A percentile compares a stretch with the other conserved stretches of the same genome.
phyloP scores from a whole-genome alignment of 306 rosid species.

The Cucumis sativus region DNA sequence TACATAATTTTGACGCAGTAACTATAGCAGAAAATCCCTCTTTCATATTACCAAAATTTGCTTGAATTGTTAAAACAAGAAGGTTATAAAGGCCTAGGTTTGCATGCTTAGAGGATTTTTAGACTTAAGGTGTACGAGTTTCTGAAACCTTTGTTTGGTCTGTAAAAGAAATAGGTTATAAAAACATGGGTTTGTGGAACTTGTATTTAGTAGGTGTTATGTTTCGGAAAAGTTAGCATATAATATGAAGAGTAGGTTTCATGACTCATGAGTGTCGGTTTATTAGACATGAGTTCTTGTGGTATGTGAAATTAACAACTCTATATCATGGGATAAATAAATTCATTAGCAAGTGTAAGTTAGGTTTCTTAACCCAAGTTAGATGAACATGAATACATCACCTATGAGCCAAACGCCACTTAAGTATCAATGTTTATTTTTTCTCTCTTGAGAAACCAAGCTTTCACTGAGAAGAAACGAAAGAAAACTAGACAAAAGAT shows the following conservation, averaged over 20 bases:
- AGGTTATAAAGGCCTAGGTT: background rate
- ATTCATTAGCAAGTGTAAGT: background rate
- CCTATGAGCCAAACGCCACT: background rate
- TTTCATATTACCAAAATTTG: background rate
- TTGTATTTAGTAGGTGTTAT: background rate
- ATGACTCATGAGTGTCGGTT: background rate
- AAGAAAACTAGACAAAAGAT: background rate
- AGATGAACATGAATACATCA: background rate
- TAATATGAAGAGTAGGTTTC: background rate
- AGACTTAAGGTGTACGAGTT: background rate
- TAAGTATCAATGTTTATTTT: too few species aligned
- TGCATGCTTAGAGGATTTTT: background rate
- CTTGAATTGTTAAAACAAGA: background rate
- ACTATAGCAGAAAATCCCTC: background rate
- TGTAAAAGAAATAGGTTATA: background rate
- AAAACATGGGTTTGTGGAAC: background rate
- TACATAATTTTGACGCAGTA: background rate
- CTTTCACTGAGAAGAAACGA: too few species aligned
- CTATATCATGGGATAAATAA: background rate
- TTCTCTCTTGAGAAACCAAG: background rate
- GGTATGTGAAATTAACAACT: background rate
- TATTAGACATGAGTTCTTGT: background rate
- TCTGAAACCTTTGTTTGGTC: background rate
- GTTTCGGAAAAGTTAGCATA: background rate
- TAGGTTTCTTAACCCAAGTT: background rate